A percentile compares a stretch with the other conserved stretches of the same genome.
Evolutionary conservation across 1,284 basidiomycete genomes (phyloP).

Genomic region (Rhodofomes roseus): DNA sequence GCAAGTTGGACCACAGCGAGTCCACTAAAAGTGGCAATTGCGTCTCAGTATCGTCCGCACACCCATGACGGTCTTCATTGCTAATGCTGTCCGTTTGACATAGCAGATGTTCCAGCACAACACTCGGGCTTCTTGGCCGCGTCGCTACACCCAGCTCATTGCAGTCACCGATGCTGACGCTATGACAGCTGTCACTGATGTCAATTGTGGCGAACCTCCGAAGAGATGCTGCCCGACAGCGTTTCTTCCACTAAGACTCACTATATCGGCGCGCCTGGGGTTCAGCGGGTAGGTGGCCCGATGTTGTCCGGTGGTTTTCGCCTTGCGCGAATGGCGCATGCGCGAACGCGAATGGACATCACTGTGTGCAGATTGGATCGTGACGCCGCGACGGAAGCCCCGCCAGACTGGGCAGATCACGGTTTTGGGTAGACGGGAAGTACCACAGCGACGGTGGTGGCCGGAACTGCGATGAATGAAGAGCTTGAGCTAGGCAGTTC

Average conservation of each 20-base stretch:
- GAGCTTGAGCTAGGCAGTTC: neutral
- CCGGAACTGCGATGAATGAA: neutral
- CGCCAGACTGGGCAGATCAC: neutral
- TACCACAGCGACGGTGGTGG: neutral
- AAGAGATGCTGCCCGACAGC: neutral
- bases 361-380: neutral
- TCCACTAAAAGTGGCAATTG: neutral
- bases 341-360: neutral
- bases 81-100: neutral
- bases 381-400: neutral
- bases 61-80: neutral
- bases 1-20: neutral
- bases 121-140: neutral
- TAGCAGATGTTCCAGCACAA: neutral
- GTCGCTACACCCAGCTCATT: neutral
- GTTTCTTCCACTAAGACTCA: neutral
- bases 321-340: neutral
- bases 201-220: neutral
- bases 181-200: slow-evolving; percentile 1
- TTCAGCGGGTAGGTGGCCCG: neutral
- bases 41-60: neutral
- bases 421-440: neutral
- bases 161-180: neutral
- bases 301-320: neutral
- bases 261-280: neutral